A percentile compares a stretch with the other conserved stretches of the same genome.
Conservation (phyloP, 192 early-diverging fungal genomes). For the Coemansia sp. region DNA sequence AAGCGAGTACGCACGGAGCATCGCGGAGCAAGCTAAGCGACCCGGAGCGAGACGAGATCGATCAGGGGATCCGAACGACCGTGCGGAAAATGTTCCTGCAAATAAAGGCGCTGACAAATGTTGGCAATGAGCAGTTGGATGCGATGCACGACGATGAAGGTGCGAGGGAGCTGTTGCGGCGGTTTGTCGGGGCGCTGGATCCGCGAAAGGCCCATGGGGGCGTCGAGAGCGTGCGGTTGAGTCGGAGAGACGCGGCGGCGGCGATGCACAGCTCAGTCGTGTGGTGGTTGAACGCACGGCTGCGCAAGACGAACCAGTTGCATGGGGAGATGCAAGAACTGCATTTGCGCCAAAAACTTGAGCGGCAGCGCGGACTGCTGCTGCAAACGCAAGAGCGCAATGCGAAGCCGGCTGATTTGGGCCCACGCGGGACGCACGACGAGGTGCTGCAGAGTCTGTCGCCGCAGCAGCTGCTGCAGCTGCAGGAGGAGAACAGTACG, state of each 20-base stretch:
- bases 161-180: conserved; percentile 38
- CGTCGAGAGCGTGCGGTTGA: background rate
- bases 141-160: conserved; percentile 20
- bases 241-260: conserved; percentile 58
- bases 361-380: conserved; percentile 58
- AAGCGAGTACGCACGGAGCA: background rate
- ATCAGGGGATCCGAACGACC: conserved; percentile 60
- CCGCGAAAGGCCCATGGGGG: conserved; percentile 31
- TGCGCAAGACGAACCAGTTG: conserved; percentile 64
- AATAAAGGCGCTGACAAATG: conserved; percentile 59
- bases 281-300: conserved; percentile 65
- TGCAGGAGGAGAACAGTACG: conserved; percentile 67
- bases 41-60: conserved; percentile 67
- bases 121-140: conserved; percentile 51
- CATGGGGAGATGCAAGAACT: conserved; percentile 74
- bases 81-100: conserved; percentile 59
- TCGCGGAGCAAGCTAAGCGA: conserved; percentile 52
- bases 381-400: conserved; percentile 15
- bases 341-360: conserved; percentile 64
- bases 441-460: conserved; percentile 59
- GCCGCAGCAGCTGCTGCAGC: conserved; percentile 56
- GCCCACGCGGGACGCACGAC: conserved; percentile 18
- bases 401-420: background rate
- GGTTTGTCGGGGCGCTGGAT: conserved; percentile 45
- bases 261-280: conserved; percentile 68